A percentile compares a stretch with the other conserved stretches of the same genome.
phyloP scores from a whole-genome alignment of 352 stramenopile species.

The Phytophthora sp. region DNA sequence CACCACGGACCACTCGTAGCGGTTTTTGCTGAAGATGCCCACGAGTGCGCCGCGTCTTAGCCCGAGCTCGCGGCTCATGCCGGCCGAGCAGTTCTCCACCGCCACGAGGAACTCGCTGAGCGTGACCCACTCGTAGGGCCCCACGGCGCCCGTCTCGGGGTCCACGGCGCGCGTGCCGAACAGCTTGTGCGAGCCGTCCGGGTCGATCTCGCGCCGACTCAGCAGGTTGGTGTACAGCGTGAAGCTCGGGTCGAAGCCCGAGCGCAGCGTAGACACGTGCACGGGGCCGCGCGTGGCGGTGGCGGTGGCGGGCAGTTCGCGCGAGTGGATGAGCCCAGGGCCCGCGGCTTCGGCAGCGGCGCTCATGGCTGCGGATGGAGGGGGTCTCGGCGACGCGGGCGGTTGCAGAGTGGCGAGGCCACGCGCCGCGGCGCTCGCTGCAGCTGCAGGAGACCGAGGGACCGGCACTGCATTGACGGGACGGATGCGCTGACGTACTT shows the following conservation, averaged over 20 bases:
- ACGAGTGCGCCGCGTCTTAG: conserved; percentile 58
- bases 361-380: conserved; percentile 6
- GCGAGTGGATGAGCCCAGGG: conserved; percentile 22
- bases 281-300: conserved; percentile 36
- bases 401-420: conserved; percentile 11
- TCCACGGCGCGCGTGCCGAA: conserved; percentile 63
- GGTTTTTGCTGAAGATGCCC: conserved; percentile 82
- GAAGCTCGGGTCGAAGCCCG: conserved; percentile 46
- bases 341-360: not conserved
- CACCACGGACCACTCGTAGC: conserved; percentile 76
- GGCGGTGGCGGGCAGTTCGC: conserved; percentile 26
- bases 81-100: conserved; percentile 48
- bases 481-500: conserved; percentile 1
- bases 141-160: conserved; percentile 36
- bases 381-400: not conserved
- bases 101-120: conserved; percentile 61
- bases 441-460: not conserved
- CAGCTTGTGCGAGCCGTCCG: conserved; percentile 50
- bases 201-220: conserved; percentile 43
- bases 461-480: conserved; percentile 7
- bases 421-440: not conserved
- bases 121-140: conserved; percentile 67
- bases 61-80: conserved; percentile 45
- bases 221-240: conserved; percentile 72
- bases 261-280: conserved; percentile 34